Base-by-base conservation (phyloP, 2,329 filamentous ascomycete species). In the Cladophialophora yegresii region DNA sequence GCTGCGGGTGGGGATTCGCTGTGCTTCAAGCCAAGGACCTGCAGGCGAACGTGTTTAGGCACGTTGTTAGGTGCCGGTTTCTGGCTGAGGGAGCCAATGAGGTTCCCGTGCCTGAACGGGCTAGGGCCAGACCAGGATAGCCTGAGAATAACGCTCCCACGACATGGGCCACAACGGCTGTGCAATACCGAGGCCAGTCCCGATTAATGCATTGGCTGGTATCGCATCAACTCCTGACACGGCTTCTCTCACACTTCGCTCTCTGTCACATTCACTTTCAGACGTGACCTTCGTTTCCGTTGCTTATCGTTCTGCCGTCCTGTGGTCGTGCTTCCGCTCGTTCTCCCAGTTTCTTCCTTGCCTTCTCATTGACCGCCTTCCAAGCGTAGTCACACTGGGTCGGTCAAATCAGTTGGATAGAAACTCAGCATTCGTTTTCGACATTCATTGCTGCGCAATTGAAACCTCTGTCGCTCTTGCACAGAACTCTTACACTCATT, bases 321-420 rank as follows among this genome's bases (percentile, higher is more conserved):
- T 61, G 59, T 62, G 61, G 63, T 66, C 51, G 61, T 53, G 47
- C 58, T 66, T 68, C 57, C 53, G 45, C 53, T 62, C 63, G 55
- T 63, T 65, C 49, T 51, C 61, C 22, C 51, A 61, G 57, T 62
- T 61, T 60, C 58, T 51, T 66, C 36, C 47, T 61, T 40, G 16
- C 59, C 33, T 50, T 57, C 51, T 50, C 12, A 16, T 63, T 49
- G 16, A 45, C 26, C 32, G 12, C 13, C 45, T 43, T 16, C n/a
- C 13, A n/a, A 43, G 36, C 36, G 10, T 43, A 7, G 36, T 36
- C 13, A 16, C 36, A 28, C 58, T 51, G 47, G 53, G 32, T 61
- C 40, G 45, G 13, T 51, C 43, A 16, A 45, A 13, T 16, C 61
- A 50, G 55, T 61, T 67, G 63, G 62, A 63, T 65, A 65, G 59